Percentiles rank a stretch among this genome's conserved stretches.
Evolutionary conservation across 768 basidiomycete species (phyloP).

Genomic region (Dictyophora rubrovolvata): DNA sequence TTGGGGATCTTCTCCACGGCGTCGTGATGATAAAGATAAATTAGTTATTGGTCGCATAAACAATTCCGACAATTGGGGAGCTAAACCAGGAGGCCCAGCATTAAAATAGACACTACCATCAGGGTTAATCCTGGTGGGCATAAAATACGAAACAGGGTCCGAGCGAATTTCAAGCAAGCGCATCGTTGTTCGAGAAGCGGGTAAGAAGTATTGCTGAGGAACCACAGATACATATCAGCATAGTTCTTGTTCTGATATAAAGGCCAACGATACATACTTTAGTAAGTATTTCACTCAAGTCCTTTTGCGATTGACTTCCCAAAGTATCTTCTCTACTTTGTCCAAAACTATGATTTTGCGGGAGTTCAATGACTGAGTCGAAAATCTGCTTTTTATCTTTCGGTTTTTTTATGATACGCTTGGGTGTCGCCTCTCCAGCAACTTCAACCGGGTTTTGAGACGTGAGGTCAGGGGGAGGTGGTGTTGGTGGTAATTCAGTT

Average conservation of each 20-base stretch:
- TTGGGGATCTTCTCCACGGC: slow-evolving; percentile 49
- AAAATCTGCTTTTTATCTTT: slow-evolving; percentile 83
- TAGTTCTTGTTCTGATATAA: background rate
- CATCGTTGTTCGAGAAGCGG: slow-evolving; percentile 75
- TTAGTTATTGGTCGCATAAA: slow-evolving; percentile 67
- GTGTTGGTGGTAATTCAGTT: slow-evolving; percentile 66
- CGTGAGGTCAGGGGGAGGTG: slow-evolving; percentile 51
- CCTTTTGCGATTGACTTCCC: slow-evolving; percentile 41
- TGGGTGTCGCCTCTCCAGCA: slow-evolving; percentile 31
- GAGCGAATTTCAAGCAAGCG: slow-evolving; percentile 77
- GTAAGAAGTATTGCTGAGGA: slow-evolving; percentile 61
- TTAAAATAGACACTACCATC: slow-evolving; percentile 64
- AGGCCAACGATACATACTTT: slow-evolving; percentile 25
- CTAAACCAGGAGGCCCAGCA: slow-evolving; percentile 76
- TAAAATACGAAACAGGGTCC: slow-evolving; percentile 75
- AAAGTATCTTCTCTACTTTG: slow-evolving; percentile 45
- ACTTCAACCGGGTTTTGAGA: slow-evolving; percentile 35
- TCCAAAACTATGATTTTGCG: slow-evolving; percentile 48
- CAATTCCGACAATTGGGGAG: slow-evolving; percentile 70
- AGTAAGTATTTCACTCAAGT: slow-evolving; percentile 62
- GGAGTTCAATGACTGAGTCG: slow-evolving; percentile 81
- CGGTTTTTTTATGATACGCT: slow-evolving; percentile 34
- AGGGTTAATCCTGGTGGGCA: slow-evolving; percentile 68
- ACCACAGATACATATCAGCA: too few relatives aligned
- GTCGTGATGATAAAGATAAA: slow-evolving; percentile 40